Percentiles rank a stretch among this genome's conserved stretches.
These are phyloP conservation scores for Leccinum subgranulosum DNA, from an alignment of 768 basidiomycete genomes.

Conservation along the genomic window DNA sequence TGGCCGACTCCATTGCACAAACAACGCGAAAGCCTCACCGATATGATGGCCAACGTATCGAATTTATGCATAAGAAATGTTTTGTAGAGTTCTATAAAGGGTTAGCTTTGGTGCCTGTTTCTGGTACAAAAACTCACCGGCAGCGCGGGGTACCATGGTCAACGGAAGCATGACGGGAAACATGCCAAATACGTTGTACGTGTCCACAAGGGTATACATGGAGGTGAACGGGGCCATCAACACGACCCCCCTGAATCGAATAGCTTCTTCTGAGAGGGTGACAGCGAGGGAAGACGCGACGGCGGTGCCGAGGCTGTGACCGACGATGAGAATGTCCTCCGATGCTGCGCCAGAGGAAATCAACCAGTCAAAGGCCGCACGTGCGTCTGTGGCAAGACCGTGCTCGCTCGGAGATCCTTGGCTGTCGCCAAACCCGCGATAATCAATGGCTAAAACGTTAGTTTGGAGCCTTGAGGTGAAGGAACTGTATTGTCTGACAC, in stretches of 20 bases:
- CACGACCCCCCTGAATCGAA: constrained; percentile 45
- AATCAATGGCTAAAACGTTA: constrained; percentile 87
- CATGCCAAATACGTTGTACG: constrained; percentile 62
- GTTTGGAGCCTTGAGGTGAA: constrained; percentile 63
- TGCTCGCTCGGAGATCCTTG: constrained; percentile 70
- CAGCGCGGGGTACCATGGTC: constrained; percentile 55
- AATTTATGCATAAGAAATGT: constrained; percentile 55
- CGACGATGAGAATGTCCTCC: constrained; percentile 67
- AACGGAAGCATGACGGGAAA: constrained; percentile 74
- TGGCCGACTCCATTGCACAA: not conserved
- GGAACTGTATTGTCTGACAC: constrained; percentile 65
- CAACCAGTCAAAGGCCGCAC: constrained; percentile 80
- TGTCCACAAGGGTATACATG: constrained; percentile 57
- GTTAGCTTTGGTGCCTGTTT: not conserved
- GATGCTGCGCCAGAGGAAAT: constrained; percentile 52
- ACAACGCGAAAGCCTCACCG: constrained; percentile 39
- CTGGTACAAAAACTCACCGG: constrained; percentile 45
- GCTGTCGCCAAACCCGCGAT: constrained; percentile 90
- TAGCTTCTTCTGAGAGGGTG: constrained; percentile 43
- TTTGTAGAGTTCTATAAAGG: constrained; percentile 47
- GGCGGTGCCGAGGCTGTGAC: constrained; percentile 89
- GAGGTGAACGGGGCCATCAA: constrained; percentile 58
- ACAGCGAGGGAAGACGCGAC: constrained; percentile 54
- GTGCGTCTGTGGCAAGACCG: constrained; percentile 71
- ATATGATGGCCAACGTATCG: constrained; percentile 59